Percentiles rank a stretch among this genome's conserved stretches.
phyloP scores from a whole-genome alignment of 805 yeast genomes.

The Komagataella mondaviorum region DNA sequence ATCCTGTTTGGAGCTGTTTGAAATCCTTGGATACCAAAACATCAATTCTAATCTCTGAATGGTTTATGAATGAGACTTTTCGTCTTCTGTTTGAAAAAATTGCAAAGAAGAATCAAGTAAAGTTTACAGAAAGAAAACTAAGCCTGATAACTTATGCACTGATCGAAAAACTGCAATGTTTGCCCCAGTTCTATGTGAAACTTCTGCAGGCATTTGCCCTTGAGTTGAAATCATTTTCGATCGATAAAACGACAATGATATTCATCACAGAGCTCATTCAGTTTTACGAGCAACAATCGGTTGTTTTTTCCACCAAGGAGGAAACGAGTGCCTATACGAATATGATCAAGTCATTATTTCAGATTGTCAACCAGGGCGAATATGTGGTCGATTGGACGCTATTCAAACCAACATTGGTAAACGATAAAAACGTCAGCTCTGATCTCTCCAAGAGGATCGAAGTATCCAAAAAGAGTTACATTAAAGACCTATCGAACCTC shows the following conservation, averaged over 20 bases:
- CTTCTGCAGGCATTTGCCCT: background rate
- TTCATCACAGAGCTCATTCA: background rate
- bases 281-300: background rate
- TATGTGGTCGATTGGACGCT: background rate
- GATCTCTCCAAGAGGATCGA: background rate
- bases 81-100: background rate
- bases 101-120: background rate
- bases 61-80: background rate
- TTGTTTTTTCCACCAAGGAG: background rate
- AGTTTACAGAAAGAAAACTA: background rate
- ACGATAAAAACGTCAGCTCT: background rate
- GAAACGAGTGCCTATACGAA: background rate
- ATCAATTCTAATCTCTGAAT: background rate
- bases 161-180: background rate
- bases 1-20: background rate
- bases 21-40: background rate
- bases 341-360: background rate
- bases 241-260: background rate
- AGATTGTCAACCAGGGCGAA: background rate
- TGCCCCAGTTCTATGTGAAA: background rate
- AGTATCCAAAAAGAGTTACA: background rate
- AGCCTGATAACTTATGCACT: background rate
- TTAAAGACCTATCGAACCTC: background rate
- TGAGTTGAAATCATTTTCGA: background rate
- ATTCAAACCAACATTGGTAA: background rate